Percentiles rank a stretch among this genome's conserved stretches.
Evolutionary conservation across 192 early-diverging fungal species (phyloP).

Genomic region (Radiomyces spectabilis): DNA sequence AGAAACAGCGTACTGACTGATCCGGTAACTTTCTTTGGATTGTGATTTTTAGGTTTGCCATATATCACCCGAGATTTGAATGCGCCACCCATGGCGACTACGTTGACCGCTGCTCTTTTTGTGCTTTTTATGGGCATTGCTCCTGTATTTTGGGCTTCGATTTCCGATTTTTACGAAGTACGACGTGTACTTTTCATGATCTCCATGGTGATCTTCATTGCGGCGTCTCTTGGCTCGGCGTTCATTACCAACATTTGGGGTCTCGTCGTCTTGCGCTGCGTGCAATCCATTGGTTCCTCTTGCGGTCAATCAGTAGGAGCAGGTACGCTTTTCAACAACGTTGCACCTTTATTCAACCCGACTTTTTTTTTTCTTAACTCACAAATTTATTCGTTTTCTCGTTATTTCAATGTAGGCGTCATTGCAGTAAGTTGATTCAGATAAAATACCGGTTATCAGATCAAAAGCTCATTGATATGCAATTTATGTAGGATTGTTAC

Average conservation of each 20-base stretch:
- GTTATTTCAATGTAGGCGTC: constrained; percentile 31
- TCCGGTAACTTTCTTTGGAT: neutral
- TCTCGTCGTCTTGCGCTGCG: constrained; percentile 32
- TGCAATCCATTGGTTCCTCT: constrained; percentile 37
- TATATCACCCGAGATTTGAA: constrained; percentile 27
- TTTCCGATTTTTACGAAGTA: constrained; percentile 35
- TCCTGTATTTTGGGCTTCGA: constrained; percentile 33
- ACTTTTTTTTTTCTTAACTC: neutral
- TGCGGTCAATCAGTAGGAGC: constrained; percentile 38
- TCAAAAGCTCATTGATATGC: no score
- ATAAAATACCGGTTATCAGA: no score
- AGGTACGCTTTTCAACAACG: constrained; percentile 1
- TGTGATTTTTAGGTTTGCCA: constrained; percentile 1
- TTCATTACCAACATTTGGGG: constrained; percentile 28
- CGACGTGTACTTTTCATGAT: constrained; percentile 30
- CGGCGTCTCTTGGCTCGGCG: constrained; percentile 36
- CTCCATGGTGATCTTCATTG: constrained; percentile 30
- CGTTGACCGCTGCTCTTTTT: constrained; percentile 29
- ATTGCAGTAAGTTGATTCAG: constrained; percentile 22
- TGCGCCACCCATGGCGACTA: constrained; percentile 26
- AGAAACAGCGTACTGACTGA: no score
- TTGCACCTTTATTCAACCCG: constrained; percentile 2
- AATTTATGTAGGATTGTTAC: constrained; percentile 28
- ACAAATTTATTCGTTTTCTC: no score
- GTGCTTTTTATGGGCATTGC: constrained; percentile 38